A percentile compares a stretch with the other conserved stretches of the same genome.
These are phyloP conservation scores for Paraglomus brasilianum DNA, from an alignment of 192 early-diverging fungal species.

Conservation along the genomic window DNA sequence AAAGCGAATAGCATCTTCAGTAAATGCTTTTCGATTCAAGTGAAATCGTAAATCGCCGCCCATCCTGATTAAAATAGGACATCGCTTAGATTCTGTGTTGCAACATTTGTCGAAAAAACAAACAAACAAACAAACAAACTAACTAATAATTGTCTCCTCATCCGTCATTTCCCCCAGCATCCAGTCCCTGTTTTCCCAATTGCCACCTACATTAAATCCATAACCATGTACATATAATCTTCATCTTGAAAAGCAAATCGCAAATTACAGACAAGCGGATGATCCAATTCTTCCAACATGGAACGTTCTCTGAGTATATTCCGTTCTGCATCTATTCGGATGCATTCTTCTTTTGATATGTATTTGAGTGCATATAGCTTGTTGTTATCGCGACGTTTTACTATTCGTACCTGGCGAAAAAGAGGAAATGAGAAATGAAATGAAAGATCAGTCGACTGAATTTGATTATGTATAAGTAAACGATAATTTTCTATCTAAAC, in stretches of 20 bases:
- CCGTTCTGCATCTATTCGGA: constrained; percentile 78
- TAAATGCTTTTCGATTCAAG: constrained; percentile 63
- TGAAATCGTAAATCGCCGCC: constrained; percentile 86
- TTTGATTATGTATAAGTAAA: too few relatives aligned
- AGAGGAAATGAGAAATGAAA: too few relatives aligned
- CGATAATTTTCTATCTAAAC: too few relatives aligned
- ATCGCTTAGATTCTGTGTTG: not conserved
- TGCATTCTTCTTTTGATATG: constrained; percentile 84
- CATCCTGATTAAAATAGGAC: constrained; percentile 47
- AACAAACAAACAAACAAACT: too few relatives aligned
- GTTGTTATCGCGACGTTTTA: constrained; percentile 69
- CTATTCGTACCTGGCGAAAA: constrained; percentile 69
- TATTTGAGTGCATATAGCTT: constrained; percentile 82
- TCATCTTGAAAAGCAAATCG: constrained; percentile 90
- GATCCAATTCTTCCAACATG: constrained; percentile 76
- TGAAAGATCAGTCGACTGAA: too few relatives aligned
- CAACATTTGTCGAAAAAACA: too few relatives aligned
- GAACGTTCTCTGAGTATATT: constrained; percentile 80
- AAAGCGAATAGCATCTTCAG: constrained; percentile 77
- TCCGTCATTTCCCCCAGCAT: too few relatives aligned
- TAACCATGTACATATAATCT: constrained; percentile 84
- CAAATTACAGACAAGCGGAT: constrained; percentile 68
- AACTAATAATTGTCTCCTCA: too few relatives aligned
- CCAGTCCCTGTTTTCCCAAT: too few relatives aligned
- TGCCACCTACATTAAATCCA: constrained; percentile 76